Base-by-base conservation (phyloP, 2,329 filamentous ascomycete species). In the Aspergillus tubingensis region DNA sequence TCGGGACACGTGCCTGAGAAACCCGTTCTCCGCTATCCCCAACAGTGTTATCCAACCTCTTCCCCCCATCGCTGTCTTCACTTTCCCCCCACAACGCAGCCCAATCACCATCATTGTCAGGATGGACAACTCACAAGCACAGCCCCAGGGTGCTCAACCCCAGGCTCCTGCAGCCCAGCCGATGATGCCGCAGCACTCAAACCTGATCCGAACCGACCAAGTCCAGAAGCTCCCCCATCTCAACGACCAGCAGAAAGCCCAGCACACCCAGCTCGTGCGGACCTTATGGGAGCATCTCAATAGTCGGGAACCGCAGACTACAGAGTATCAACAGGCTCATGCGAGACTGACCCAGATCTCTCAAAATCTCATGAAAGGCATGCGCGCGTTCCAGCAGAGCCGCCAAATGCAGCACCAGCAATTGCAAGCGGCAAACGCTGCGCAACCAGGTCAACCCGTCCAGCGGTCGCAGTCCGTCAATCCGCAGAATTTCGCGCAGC, bases 231-330 rank as follows among this genome's bases (percentile, higher is more conserved):
- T 86, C 5, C 82, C 82, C 5, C 78, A 81, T 70, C 76, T 88
- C 30, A 81, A 74, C 62, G 82, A 84, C 8, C 74, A 81, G 52
- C 80, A 84, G 66, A 87, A 86, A 74, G 73, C 79, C 48, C 81
- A 84, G 65, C 86, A 86, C 68, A 82, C 82, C 59, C 74, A 79
- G 52, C 76, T 82, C 19, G 80, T 88, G 62, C 78, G 80, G 59
- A 81, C 77, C 62, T 77, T 85, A 53, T 88, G 85, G 84, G 79
- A 80, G 30, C 72, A 79, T 32, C 76, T 84, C 54, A 81, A 84
- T 61, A 79, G 69, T 44, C 79, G 79, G 43, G 77, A 83, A 11
- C 74, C 76, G 36, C 80, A 81, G 56, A 83, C 78, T 54, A 69
- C 76, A 1, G 81, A 85, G 60, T 81, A 85, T 65, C 77, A 78